These are phyloP conservation scores for Penicillium odoratum DNA, from an alignment of 495 filamentous ascomycete species.

Conservation along the genomic window DNA sequence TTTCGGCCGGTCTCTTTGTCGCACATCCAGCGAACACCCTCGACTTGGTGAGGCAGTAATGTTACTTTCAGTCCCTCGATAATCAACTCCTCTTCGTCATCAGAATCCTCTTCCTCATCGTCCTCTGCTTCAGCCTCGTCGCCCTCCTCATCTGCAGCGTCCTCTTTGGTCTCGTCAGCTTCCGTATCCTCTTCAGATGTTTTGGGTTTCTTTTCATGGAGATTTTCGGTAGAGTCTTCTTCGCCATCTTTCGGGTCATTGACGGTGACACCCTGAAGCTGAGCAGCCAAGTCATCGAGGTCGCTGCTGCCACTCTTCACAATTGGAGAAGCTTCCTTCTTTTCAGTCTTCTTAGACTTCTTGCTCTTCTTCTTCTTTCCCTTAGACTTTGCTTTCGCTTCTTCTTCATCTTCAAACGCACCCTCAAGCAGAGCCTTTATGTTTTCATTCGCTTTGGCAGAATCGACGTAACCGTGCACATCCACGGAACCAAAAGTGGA, in stretches of 20 bases:
- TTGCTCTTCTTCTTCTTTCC: constrained; percentile 48
- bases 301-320: constrained; percentile 34
- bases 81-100: constrained; percentile 63
- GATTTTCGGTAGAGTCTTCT: constrained; percentile 34
- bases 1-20: constrained; percentile 79
- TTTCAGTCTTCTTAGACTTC: constrained; percentile 32
- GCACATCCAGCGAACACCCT: constrained; percentile 91
- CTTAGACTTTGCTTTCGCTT: constrained; percentile 49
- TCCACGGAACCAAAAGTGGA: constrained; percentile 49
- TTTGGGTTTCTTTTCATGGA: constrained; percentile 42
- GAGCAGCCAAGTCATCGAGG: constrained; percentile 55
- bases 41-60: constrained; percentile 87
- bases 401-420: constrained; percentile 74
- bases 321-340: constrained; percentile 35
- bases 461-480: constrained; percentile 70
- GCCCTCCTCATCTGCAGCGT: constrained; percentile 20
- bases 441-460: constrained; percentile 74
- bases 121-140: constrained; percentile 26
- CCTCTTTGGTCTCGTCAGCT: constrained; percentile 15
- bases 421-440: constrained; percentile 87
- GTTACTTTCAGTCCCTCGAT: constrained; percentile 83
- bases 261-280: constrained; percentile 61
- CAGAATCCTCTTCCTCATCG: constrained; percentile 33
- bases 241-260: constrained; percentile 31
- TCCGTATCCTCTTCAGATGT: constrained; percentile 18